phyloP scores from a whole-genome alignment of 1,139 yeast genomes.

The Saccharomyces pastorianus region DNA sequence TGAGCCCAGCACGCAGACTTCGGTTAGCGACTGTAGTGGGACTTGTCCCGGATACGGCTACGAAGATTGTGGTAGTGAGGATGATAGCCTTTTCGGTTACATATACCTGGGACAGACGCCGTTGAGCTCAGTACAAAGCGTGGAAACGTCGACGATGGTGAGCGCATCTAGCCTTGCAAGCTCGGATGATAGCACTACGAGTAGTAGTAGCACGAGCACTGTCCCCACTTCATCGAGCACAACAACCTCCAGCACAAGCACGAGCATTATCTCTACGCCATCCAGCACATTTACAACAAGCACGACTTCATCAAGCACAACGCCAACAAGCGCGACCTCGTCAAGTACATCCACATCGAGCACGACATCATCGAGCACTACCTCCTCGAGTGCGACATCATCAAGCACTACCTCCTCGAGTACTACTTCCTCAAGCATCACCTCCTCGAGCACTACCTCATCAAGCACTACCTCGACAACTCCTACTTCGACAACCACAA shows the following conservation, averaged over 20 bases:
- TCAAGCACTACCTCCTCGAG: not conserved
- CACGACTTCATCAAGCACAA: constrained; percentile 2
- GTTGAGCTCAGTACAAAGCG: constrained; percentile 2
- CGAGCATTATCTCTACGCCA: too few species aligned
- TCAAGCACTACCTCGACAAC: constrained; percentile 1
- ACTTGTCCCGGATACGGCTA: constrained; percentile 20
- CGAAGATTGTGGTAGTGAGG: constrained; percentile 17
- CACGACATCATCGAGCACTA: not conserved
- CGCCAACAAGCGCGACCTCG: not conserved
- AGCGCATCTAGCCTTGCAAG: too few species aligned
- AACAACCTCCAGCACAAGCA: not conserved
- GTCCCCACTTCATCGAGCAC: not conserved
- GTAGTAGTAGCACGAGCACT: too few species aligned
- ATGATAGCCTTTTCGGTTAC: constrained; percentile 15
- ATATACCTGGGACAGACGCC: constrained; percentile 11
- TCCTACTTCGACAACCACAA: constrained; percentile 3
- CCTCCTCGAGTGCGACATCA: not conserved
- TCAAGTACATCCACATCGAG: too few species aligned
- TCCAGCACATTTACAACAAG: not conserved
- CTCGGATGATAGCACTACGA: too few species aligned
- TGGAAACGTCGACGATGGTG: not conserved
- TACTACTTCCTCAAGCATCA: not conserved
- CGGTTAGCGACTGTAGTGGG: constrained; percentile 12
- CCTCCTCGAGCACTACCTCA: not conserved
- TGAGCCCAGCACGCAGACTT: constrained; percentile 7